Conservation (phyloP, 345 rosid genomes). For the Dimocarpus longan region DNA sequence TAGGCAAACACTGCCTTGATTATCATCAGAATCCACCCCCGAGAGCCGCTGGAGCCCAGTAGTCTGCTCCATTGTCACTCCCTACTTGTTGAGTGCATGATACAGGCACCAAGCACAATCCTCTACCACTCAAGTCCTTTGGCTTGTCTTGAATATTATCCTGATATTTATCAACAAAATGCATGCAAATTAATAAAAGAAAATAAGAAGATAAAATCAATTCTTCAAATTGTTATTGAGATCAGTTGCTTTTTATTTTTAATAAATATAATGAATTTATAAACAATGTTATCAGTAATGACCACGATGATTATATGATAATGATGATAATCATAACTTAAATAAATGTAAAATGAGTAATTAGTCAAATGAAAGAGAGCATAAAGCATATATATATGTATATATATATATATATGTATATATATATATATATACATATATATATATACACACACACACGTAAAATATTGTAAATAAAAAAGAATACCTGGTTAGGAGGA, state of each 20-base stretch:
- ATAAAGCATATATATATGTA: neutral
- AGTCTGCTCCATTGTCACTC: conserved; percentile 70
- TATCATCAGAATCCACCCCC: conserved; percentile 43
- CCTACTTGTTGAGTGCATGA: conserved; percentile 70
- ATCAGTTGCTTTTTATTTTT: no score
- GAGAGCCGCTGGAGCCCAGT: conserved; percentile 66
- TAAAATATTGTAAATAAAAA: neutral
- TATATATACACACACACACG: no score
- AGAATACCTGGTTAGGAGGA: conserved; percentile 33
- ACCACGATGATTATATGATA: conserved; percentile 12
- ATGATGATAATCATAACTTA: conserved; percentile 10
- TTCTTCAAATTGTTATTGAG: neutral
- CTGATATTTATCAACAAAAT: conserved; percentile 14
- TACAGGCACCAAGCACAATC: conserved; percentile 79
- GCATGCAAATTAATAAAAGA: neutral
- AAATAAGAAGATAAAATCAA: neutral
- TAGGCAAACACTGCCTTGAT: conserved; percentile 7
- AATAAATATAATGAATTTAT: no score
- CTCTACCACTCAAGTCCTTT: conserved; percentile 73
- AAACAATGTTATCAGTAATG: neutral
- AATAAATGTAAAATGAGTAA: conserved; percentile 3
- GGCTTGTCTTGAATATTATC: conserved; percentile 33
- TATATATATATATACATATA: neutral
- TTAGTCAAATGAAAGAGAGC: conserved; percentile 33
- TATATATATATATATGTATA: no score